Evolutionary conservation across 2,329 filamentous ascomycete genomes (phyloP).

Genomic region (Pseudogymnoascus sp.): DNA sequence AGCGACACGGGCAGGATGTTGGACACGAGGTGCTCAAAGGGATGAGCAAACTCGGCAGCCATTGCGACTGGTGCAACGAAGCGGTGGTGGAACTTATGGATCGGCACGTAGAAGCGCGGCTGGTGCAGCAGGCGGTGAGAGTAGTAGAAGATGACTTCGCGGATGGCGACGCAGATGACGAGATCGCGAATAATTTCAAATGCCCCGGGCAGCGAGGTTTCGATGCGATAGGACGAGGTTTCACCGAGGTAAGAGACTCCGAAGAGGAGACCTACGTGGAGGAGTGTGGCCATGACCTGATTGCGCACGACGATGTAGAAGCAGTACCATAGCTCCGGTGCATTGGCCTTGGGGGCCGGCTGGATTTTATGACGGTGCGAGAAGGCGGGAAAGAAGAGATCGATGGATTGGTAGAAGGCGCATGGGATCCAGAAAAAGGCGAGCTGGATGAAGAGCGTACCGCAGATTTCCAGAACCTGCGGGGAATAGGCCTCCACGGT

Average conservation of each 20-base stretch:
- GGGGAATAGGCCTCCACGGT: slow-evolving; percentile 21
- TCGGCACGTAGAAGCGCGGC: slow-evolving; percentile 37
- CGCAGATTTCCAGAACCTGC: slow-evolving; percentile 33
- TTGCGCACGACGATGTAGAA: slow-evolving; percentile 38
- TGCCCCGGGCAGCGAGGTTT: slow-evolving; percentile 29
- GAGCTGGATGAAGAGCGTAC: slow-evolving; percentile 33
- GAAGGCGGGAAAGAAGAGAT: slow-evolving; percentile 38
- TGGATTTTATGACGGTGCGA: slow-evolving; percentile 47
- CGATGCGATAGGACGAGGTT: slow-evolving; percentile 21
- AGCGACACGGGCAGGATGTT: slow-evolving; percentile 44
- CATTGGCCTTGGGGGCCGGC: slow-evolving; percentile 39
- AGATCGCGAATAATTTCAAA: slow-evolving; percentile 34
- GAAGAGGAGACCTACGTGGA: slow-evolving; percentile 23
- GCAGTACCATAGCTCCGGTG: slow-evolving; percentile 37
- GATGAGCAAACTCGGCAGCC: slow-evolving; percentile 48
- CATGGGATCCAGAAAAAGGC: slow-evolving; percentile 41
- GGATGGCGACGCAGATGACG: slow-evolving; percentile 32
- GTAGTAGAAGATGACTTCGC: slow-evolving; percentile 49
- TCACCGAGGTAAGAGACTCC: background rate
- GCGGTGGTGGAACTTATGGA: slow-evolving; percentile 49
- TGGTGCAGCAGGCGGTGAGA: slow-evolving; percentile 45
- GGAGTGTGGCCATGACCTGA: slow-evolving; percentile 33
- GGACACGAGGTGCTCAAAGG: slow-evolving; percentile 46
- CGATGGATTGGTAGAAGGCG: slow-evolving; percentile 35
- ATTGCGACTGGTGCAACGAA: slow-evolving; percentile 49